A percentile compares a stretch with the other conserved stretches of the same genome.
Evolutionary conservation across 1,284 basidiomycete species (phyloP).

Genomic region (Malassezia caprae): DNA sequence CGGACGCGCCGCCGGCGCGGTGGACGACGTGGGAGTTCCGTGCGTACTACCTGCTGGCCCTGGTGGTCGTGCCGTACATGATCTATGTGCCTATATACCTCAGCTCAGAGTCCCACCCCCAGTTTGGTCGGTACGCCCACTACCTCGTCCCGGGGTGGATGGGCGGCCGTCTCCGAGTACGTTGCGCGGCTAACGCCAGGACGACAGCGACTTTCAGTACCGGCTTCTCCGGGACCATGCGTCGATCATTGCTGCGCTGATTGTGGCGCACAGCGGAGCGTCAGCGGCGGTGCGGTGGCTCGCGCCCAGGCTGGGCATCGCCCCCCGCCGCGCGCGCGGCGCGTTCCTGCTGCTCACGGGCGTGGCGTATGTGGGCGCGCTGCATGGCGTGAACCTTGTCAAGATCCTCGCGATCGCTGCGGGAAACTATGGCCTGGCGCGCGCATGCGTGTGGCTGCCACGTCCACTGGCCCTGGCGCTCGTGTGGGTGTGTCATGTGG

Average conservation of each 20-base stretch:
- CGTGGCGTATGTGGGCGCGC: slow-evolving; percentile 59
- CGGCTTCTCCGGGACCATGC: slow-evolving; percentile 47
- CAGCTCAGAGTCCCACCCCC: slow-evolving; percentile 61
- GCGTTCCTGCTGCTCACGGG: slow-evolving; percentile 55
- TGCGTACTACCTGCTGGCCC: slow-evolving; percentile 62
- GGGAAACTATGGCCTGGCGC: slow-evolving; percentile 60
- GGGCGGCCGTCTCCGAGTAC: slow-evolving; percentile 50
- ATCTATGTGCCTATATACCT: slow-evolving; percentile 67
- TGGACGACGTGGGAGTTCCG: slow-evolving; percentile 78
- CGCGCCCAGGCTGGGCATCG: not conserved
- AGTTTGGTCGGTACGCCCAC: slow-evolving; percentile 59
- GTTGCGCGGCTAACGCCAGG: slow-evolving; percentile 32
- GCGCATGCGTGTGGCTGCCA: not conserved
- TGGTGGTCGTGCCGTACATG: slow-evolving; percentile 65
- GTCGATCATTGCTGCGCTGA: slow-evolving; percentile 35
- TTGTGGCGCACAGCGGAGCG: slow-evolving; percentile 31
- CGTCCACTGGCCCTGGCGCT: slow-evolving; percentile 49
- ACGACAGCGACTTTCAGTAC: slow-evolving; percentile 51
- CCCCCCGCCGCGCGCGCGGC: not conserved
- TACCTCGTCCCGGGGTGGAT: slow-evolving; percentile 57
- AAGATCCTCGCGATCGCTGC: slow-evolving; percentile 67
- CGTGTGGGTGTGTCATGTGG: slow-evolving; percentile 64
- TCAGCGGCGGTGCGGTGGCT: slow-evolving; percentile 32
- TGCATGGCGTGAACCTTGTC: slow-evolving; percentile 77
- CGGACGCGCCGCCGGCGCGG: slow-evolving; percentile 44